Evolutionary conservation across 176 grass and related monocot genomes (phyloP).

Genomic region (Ananas comosus): DNA sequence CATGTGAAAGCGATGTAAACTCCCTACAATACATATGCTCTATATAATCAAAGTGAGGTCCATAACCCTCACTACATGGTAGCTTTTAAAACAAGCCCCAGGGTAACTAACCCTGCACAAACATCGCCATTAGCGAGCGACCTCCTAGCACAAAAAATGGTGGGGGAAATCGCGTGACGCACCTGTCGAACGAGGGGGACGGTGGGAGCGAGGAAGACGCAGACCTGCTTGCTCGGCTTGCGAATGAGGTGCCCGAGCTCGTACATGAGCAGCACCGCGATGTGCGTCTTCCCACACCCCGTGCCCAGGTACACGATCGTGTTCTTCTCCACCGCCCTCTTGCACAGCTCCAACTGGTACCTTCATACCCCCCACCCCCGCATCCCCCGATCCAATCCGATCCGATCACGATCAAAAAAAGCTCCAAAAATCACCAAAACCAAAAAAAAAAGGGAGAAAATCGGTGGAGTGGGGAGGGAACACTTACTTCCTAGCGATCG

Average conservation of each 20-base stretch:
- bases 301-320: constrained; percentile 78
- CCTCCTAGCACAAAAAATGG: background rate
- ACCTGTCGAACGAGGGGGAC: constrained; percentile 83
- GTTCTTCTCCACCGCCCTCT: constrained; percentile 62
- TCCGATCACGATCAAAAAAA: background rate
- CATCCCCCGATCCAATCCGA: background rate
- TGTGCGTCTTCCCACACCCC: constrained; percentile 89
- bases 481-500: constrained; percentile 61
- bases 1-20: too few species aligned
- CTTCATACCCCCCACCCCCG: constrained; percentile 22
- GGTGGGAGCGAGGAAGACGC: constrained; percentile 77
- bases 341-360: constrained; percentile 80
- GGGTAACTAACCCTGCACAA: background rate
- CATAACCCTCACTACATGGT: too few species aligned
- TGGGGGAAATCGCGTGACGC: constrained; percentile 3
- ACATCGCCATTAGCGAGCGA: background rate
- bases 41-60: too few species aligned
- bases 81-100: too few species aligned
- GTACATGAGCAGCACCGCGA: constrained; percentile 80
- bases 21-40: too few species aligned
- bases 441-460: too few species aligned
- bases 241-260: constrained; percentile 71
- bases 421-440: background rate
- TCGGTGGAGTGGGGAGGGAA: background rate
- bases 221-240: constrained; percentile 60